phyloP scores from a whole-genome alignment of 2,329 filamentous ascomycete genomes.

The Arthroderma sp. region DNA sequence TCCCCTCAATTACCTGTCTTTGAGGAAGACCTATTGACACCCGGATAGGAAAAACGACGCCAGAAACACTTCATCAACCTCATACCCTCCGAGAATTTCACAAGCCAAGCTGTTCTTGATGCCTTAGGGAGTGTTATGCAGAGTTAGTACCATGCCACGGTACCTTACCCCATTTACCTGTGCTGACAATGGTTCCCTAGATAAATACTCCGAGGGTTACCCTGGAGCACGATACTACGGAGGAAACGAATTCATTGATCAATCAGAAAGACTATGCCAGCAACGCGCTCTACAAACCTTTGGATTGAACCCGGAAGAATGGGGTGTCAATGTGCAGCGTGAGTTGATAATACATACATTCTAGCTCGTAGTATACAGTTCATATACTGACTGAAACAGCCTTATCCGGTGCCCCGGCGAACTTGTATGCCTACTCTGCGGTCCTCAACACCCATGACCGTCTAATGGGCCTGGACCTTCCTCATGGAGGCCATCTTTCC shows the following conservation, averaged over 20 bases:
- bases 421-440: slow-evolving; percentile 79
- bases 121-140: slow-evolving; percentile 90
- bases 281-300: slow-evolving; percentile 80
- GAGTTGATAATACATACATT: slow-evolving; percentile 19
- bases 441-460: slow-evolving; percentile 91
- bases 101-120: slow-evolving; percentile 82
- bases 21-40: slow-evolving; percentile 1
- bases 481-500: slow-evolving; percentile 85
- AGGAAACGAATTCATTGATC: slow-evolving; percentile 91
- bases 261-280: slow-evolving; percentile 80
- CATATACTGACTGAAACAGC: slow-evolving; percentile 34
- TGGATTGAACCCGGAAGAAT: slow-evolving; percentile 67
- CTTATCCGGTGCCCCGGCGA: slow-evolving; percentile 65
- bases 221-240: slow-evolving; percentile 94
- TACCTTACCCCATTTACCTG: neutral
- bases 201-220: slow-evolving; percentile 98
- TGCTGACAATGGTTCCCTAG: slow-evolving; percentile 33
- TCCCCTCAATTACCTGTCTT: neutral
- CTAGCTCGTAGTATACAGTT: slow-evolving; percentile 1
- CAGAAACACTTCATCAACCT: slow-evolving; percentile 99
- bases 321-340: slow-evolving; percentile 95
- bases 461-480: slow-evolving; percentile 91
- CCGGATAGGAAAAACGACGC: slow-evolving; percentile 69
- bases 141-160: slow-evolving; percentile 43
- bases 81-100: slow-evolving; percentile 92